Evolutionary conservation across 345 rosid species (phyloP).

Genomic region (Populus nigra): DNA sequence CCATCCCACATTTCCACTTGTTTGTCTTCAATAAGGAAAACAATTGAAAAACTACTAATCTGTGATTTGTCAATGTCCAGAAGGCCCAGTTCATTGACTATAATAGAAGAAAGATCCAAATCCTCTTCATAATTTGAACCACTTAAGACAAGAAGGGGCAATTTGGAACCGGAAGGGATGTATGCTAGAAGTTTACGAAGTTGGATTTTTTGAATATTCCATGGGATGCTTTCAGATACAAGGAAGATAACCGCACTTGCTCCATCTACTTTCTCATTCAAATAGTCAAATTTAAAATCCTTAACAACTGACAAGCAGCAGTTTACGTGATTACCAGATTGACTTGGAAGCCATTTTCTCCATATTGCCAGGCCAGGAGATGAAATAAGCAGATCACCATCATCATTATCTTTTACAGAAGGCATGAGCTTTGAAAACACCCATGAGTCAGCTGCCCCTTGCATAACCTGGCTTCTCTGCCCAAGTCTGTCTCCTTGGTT

Average conservation of each 20-base stretch:
- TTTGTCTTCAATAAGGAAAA: constrained; percentile 53
- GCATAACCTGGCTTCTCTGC: constrained; percentile 26
- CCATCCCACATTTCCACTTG: constrained; percentile 37
- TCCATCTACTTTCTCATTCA: constrained; percentile 46
- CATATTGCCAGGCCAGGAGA: constrained; percentile 71
- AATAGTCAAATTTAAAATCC: constrained; percentile 37
- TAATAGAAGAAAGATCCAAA: constrained; percentile 40
- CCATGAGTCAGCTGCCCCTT: constrained; percentile 56
- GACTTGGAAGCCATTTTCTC: constrained; percentile 60
- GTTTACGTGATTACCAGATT: constrained; percentile 37
- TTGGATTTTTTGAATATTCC: constrained; percentile 56
- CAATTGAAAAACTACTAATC: constrained; percentile 46
- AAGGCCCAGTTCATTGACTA: constrained; percentile 56
- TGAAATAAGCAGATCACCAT: constrained; percentile 48
- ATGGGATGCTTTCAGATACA: constrained; percentile 55
- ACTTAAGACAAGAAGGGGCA: constrained; percentile 75
- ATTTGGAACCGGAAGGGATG: constrained; percentile 58
- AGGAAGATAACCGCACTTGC: constrained; percentile 80
- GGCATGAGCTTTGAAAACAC: constrained; percentile 76
- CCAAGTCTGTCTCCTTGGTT: constrained; percentile 25
- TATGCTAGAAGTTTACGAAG: constrained; percentile 57
- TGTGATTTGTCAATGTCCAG: constrained; percentile 61
- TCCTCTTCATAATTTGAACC: constrained; percentile 39
- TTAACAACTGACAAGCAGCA: constrained; percentile 76
- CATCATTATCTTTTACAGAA: constrained; percentile 29